phyloP scores from a whole-genome alignment of 306 rosid genomes.

The Elaeagnus macrophylla region DNA sequence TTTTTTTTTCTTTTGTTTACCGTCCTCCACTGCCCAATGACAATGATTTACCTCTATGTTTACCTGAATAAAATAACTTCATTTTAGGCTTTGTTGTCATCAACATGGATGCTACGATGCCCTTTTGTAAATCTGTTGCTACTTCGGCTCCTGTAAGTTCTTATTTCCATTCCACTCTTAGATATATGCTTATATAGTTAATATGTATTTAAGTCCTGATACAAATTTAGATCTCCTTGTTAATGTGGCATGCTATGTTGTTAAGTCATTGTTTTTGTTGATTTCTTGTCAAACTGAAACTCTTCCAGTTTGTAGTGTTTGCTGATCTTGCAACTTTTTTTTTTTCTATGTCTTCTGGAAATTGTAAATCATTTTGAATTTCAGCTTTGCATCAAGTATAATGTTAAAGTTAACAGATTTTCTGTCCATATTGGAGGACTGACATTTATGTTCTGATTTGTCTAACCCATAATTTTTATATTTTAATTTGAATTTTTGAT shows the following conservation, averaged over 20 bases:
- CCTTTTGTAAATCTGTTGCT: constrained; percentile 52
- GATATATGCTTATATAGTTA: neutral
- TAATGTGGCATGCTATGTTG: too few relatives aligned
- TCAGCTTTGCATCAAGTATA: too few relatives aligned
- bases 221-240: too few relatives aligned
- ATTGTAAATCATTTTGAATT: too few relatives aligned
- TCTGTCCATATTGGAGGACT: neutral
- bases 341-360: neutral
- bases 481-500: neutral
- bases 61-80: constrained; percentile 1
- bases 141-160: constrained; percentile 43
- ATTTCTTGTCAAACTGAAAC: too few relatives aligned
- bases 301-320: too few relatives aligned
- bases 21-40: too few relatives aligned
- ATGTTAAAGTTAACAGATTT: too few relatives aligned
- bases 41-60: neutral
- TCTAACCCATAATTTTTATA: neutral
- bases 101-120: constrained; percentile 59
- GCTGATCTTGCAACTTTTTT: neutral
- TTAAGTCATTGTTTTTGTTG: too few relatives aligned
- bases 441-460: neutral
- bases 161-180: neutral
- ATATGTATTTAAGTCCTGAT: too few relatives aligned
- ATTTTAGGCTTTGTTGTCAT: constrained; percentile 3
- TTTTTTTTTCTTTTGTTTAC: too few relatives aligned